phyloP scores from a whole-genome alignment of 2,329 filamentous ascomycete species.

The Cyclaneusma minus region DNA sequence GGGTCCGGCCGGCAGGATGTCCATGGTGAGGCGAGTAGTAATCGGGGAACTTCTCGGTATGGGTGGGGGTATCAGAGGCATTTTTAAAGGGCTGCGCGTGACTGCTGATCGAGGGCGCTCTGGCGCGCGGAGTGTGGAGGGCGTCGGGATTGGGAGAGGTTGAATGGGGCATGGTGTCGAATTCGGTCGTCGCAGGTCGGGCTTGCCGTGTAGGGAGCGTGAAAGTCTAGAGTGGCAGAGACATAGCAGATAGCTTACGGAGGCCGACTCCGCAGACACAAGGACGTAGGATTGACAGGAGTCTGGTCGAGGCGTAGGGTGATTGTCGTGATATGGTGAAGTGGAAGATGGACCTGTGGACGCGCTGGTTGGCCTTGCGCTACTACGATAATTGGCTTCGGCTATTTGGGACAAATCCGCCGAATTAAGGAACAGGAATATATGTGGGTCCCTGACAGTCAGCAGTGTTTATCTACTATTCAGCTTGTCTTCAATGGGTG shows the following conservation, averaged over 20 bases:
- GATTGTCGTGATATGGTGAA: too few species aligned
- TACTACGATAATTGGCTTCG: too few species aligned
- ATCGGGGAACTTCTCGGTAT: constrained; percentile 44
- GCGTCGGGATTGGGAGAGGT: constrained; percentile 17
- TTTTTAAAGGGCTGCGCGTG: constrained; percentile 14
- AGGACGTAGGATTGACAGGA: too few species aligned
- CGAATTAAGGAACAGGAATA: too few species aligned
- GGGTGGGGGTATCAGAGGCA: constrained; percentile 12
- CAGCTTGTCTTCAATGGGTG: not conserved
- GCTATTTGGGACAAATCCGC: too few species aligned
- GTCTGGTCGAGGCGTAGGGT: too few species aligned
- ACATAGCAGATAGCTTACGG: too few species aligned
- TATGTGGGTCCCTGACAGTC: too few species aligned
- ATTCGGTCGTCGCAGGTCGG: constrained; percentile 1
- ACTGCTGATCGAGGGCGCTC: not conserved
- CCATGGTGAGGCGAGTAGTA: constrained; percentile 13
- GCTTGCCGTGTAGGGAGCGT: too few species aligned
- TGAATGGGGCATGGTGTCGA: constrained; percentile 24
- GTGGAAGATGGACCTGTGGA: too few species aligned
- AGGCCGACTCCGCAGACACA: too few species aligned
- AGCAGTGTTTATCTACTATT: not conserved
- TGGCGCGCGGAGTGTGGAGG: constrained; percentile 19
- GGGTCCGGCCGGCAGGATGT: constrained; percentile 4
- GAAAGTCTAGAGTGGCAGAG: constrained; percentile 4
- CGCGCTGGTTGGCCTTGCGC: too few species aligned